A percentile compares a stretch with the other conserved stretches of the same genome.
Conservation (phyloP, 2,329 filamentous ascomycete species). For the Talaromyces funiculosus region DNA sequence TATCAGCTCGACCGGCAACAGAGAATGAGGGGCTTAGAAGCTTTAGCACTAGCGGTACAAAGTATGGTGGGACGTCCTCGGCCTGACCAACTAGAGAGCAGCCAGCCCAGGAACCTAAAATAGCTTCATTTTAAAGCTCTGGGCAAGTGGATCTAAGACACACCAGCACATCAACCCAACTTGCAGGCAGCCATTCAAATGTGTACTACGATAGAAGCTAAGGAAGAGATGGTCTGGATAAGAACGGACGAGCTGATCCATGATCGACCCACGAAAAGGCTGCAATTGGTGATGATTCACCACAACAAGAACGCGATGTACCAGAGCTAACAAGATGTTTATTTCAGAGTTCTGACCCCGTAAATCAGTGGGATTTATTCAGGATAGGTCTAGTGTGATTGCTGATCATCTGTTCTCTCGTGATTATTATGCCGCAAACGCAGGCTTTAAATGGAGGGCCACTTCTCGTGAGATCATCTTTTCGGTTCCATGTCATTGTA, state of each 20-base stretch:
- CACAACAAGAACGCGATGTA: not conserved
- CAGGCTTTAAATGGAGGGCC: not conserved
- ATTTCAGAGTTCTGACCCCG: not conserved
- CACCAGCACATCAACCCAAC: not conserved
- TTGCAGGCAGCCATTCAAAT: too few species aligned
- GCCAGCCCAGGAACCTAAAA: not conserved
- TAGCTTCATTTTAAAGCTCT: not conserved
- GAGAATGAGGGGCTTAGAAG: not conserved
- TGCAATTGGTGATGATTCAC: not conserved
- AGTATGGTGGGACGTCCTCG: not conserved
- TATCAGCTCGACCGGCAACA: too few species aligned
- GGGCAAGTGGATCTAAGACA: not conserved
- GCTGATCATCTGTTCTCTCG: not conserved
- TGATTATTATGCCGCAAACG: not conserved
- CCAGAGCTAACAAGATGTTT: not conserved
- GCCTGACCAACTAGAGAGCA: not conserved
- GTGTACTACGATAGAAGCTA: not conserved
- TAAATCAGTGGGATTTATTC: not conserved
- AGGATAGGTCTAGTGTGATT: not conserved
- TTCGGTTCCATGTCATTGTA: not conserved
- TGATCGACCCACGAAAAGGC: not conserved
- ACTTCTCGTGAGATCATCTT: not conserved
- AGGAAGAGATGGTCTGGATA: not conserved
- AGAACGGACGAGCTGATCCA: not conserved
- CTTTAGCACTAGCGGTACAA: not conserved